A percentile compares a stretch with the other conserved stretches of the same genome.
These are phyloP conservation scores for Ceriops zippeliana DNA, from an alignment of 345 rosid genomes.

Conservation along the genomic window DNA sequence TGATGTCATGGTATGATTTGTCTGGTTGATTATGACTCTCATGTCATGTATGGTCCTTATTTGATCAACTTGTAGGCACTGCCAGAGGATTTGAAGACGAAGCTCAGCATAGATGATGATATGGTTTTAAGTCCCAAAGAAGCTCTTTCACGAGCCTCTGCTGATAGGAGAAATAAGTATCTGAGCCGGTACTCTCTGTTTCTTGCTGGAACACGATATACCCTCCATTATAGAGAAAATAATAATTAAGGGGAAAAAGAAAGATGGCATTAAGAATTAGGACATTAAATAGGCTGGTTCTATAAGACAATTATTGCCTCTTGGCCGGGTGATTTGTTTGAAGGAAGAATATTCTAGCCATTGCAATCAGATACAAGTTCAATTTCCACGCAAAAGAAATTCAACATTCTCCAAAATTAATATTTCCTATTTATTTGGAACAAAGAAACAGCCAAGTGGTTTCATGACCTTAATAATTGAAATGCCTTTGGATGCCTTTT, in stretches of 20 bases:
- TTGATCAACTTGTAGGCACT: conserved; percentile 59
- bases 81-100: conserved; percentile 90
- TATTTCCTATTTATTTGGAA: neutral
- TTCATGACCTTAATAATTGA: conserved; percentile 1
- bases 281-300: neutral
- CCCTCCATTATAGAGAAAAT: neutral
- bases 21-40: conserved; percentile 6
- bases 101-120: conserved; percentile 94
- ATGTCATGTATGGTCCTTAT: conserved; percentile 22
- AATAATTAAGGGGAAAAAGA: neutral
- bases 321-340: neutral
- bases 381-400: neutral
- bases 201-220: neutral
- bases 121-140: conserved; percentile 86
- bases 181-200: conserved; percentile 72
- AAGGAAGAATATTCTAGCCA: neutral
- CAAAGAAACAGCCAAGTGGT: neutral
- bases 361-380: neutral
- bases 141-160: conserved; percentile 95
- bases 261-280: neutral
- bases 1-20: conserved; percentile 82
- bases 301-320: neutral
- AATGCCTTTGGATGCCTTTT: neutral
- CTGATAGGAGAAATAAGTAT: conserved; percentile 83
- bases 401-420: neutral